Conservation (phyloP, 2,329 filamentous ascomycete genomes). For the Westerdykella aurantiaca region DNA sequence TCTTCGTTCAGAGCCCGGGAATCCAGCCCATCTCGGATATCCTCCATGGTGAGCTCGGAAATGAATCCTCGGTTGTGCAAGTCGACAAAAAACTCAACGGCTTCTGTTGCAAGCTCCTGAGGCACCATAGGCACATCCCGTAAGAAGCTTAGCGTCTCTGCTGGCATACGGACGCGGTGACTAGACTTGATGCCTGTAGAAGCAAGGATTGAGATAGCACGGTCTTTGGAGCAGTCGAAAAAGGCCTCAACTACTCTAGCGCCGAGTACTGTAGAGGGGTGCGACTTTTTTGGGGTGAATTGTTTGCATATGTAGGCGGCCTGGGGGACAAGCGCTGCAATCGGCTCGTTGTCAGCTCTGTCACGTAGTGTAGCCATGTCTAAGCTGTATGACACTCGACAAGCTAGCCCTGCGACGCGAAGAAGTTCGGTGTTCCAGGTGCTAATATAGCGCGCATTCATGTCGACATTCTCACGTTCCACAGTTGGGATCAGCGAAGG, state of each 20-base stretch:
- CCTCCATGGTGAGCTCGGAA: constrained; percentile 77
- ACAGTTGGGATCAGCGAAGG: constrained; percentile 96
- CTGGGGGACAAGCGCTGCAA: constrained; percentile 66
- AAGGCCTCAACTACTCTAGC: constrained; percentile 91
- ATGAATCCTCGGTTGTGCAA: constrained; percentile 80
- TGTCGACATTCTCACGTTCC: constrained; percentile 90
- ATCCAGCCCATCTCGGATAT: constrained; percentile 79
- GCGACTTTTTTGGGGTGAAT: constrained; percentile 84
- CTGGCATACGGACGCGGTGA: constrained; percentile 71
- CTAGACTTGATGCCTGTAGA: constrained; percentile 83
- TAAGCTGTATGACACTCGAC: constrained; percentile 77
- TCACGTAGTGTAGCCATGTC: constrained; percentile 63
- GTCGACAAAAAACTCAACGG: constrained; percentile 69
- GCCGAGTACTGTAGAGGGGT: constrained; percentile 76
- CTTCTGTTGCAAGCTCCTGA: constrained; percentile 62
- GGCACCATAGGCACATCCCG: constrained; percentile 84
- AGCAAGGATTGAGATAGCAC: constrained; percentile 77
- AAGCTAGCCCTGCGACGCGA: constrained; percentile 81
- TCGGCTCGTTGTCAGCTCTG: constrained; percentile 50
- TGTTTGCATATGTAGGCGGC: constrained; percentile 79
- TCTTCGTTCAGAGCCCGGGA: constrained; percentile 71
- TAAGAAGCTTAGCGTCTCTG: constrained; percentile 68
- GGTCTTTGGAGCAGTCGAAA: constrained; percentile 80
- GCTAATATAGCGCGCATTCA: constrained; percentile 91
- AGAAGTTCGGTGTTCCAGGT: constrained; percentile 95